phyloP scores from a whole-genome alignment of 176 grass and related monocot species.

The Lolium multiflorum region DNA sequence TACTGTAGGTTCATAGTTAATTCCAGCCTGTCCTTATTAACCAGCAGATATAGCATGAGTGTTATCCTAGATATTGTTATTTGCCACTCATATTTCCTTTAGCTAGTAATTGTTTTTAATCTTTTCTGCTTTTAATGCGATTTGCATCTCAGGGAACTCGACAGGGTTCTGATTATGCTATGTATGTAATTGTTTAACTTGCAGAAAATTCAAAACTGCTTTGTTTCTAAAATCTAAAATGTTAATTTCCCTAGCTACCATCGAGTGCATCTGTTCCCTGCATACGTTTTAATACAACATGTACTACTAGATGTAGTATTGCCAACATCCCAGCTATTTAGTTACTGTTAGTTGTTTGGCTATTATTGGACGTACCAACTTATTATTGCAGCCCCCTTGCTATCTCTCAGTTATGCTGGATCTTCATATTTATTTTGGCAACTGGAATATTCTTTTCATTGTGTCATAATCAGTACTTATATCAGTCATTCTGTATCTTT shows the following conservation, averaged over 20 bases:
- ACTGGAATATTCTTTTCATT: not conserved
- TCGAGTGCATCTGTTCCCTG: not conserved
- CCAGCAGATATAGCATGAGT: not conserved
- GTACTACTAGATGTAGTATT: conserved; percentile 18
- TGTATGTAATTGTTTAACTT: not conserved
- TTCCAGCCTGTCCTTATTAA: not conserved
- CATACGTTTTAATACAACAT: not conserved
- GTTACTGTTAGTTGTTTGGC: not conserved
- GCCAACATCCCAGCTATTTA: not conserved
- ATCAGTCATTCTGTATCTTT: not conserved
- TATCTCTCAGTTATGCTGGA: not conserved
- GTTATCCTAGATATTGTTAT: not conserved
- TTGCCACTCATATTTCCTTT: not conserved
- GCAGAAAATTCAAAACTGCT: not conserved
- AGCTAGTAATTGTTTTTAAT: not conserved
- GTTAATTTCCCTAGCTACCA: not conserved
- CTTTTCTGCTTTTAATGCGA: conserved; percentile 2
- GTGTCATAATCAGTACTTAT: conserved; percentile 10
- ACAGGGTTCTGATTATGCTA: not conserved
- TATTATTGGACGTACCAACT: not conserved
- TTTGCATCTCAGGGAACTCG: conserved; percentile 7
- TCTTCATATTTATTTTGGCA: conserved; percentile 3
- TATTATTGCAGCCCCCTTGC: not conserved
- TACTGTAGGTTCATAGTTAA: not conserved
- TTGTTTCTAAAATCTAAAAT: not conserved